Percentiles rank a stretch among this genome's conserved stretches.
These are phyloP conservation scores for Buxus sempervirens DNA, from an alignment of 164 flowering plant genomes.

Conservation along the genomic window DNA sequence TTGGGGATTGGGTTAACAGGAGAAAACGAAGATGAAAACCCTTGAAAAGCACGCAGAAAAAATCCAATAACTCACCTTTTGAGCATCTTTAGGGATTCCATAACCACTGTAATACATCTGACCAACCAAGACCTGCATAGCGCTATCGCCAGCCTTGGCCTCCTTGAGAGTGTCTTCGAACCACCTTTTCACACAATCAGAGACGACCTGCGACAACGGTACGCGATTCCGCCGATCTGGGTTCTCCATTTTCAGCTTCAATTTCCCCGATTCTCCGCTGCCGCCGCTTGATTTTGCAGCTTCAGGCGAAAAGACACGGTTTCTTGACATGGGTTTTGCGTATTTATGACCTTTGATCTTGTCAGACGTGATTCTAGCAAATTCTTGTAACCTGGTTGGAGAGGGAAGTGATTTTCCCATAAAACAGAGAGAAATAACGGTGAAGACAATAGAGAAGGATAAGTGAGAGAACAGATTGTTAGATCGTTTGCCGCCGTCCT, in stretches of 20 bases:
- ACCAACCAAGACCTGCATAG: conserved; percentile 87
- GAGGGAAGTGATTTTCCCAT: conserved; percentile 37
- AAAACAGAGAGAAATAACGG: not conserved
- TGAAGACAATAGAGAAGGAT: not conserved
- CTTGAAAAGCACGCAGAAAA: not conserved
- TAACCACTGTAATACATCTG: conserved; percentile 93
- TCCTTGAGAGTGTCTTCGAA: conserved; percentile 80
- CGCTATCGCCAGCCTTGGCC: conserved; percentile 75
- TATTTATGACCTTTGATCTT: conserved; percentile 2
- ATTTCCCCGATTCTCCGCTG: not conserved
- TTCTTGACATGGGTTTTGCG: conserved; percentile 18
- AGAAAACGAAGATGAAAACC: not conserved
- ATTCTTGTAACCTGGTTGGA: conserved; percentile 14
- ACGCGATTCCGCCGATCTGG: conserved; percentile 19
- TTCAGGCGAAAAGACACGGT: conserved; percentile 5
- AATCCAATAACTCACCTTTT: conserved; percentile 42
- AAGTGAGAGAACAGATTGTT: not conserved
- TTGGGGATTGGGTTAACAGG: too few species aligned
- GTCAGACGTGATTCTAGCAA: conserved; percentile 11
- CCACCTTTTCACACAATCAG: conserved; percentile 78
- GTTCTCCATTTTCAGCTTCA: conserved; percentile 18
- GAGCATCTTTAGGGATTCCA: conserved; percentile 63
- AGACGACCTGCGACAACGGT: conserved; percentile 66
- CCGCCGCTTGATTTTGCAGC: not conserved
- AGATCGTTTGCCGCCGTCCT: not conserved